phyloP scores from a whole-genome alignment of 2,329 filamentous ascomycete species.

The Immersiporthe knoxdaviesiana region DNA sequence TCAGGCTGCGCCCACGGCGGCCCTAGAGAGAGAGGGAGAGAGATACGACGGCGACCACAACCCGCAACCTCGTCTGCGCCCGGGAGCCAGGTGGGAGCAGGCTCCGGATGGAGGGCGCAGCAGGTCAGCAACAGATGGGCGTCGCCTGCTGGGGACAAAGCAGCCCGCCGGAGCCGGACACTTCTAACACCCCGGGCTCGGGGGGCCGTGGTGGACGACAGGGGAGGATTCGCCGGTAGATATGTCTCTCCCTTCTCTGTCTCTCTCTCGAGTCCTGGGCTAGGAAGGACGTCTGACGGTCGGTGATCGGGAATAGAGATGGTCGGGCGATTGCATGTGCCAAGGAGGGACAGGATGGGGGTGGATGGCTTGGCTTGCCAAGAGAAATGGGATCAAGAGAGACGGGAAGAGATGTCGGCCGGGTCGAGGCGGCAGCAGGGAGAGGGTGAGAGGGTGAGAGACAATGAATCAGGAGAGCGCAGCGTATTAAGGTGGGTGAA shows the following conservation, averaged over 20 bases:
- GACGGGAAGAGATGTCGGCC: slow-evolving; percentile 22
- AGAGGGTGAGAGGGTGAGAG: too few species aligned
- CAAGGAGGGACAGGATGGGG: slow-evolving; percentile 36
- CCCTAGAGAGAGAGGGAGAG: slow-evolving; percentile 1
- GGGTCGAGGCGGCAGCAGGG: slow-evolving; percentile 22
- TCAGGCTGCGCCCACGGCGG: slow-evolving; percentile 23
- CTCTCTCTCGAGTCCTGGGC: slow-evolving; percentile 16
- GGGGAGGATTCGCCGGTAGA: not conserved
- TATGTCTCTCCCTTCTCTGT: not conserved
- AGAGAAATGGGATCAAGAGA: slow-evolving; percentile 24
- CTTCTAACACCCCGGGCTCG: not conserved
- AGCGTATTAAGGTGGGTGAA: slow-evolving; percentile 5
- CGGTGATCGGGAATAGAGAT: slow-evolving; percentile 3
- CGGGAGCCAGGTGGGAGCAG: slow-evolving; percentile 13
- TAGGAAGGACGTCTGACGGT: slow-evolving; percentile 5
- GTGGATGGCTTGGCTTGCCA: slow-evolving; percentile 30
- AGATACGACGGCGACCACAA: slow-evolving; percentile 2
- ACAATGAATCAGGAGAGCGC: not conserved
- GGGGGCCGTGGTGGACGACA: not conserved
- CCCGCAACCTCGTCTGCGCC: not conserved
- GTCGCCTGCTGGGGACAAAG: not conserved
- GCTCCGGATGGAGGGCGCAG: slow-evolving; percentile 6
- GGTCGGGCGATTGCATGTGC: slow-evolving; percentile 37
- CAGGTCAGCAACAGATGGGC: not conserved
- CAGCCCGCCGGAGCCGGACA: slow-evolving; percentile 2